A percentile compares a stretch with the other conserved stretches of the same genome.
Conservation (phyloP, 306 rosid genomes). For the Fragaria ananassa region DNA sequence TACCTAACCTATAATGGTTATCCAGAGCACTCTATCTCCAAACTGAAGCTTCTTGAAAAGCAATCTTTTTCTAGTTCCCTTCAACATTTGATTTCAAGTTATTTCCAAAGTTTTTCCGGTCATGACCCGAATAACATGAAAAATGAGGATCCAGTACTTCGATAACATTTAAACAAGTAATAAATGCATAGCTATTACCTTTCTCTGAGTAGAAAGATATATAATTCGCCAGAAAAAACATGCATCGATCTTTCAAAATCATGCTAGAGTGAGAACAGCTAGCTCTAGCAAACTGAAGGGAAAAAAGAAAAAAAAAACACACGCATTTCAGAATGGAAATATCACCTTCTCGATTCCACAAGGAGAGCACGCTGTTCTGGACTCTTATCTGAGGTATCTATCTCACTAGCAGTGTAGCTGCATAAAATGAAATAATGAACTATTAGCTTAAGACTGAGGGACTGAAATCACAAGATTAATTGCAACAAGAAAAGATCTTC, state of each 20-base stretch:
- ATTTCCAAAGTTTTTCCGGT: neutral
- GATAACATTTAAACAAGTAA: neutral
- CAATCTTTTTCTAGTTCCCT: neutral
- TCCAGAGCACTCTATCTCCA: neutral
- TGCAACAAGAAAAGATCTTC: conserved; percentile 3
- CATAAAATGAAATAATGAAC: conserved; percentile 17
- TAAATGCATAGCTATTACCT: neutral
- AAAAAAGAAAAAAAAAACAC: neutral
- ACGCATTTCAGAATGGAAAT: conserved; percentile 10
- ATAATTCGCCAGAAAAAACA: neutral
- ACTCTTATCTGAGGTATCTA: conserved; percentile 50
- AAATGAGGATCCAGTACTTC: neutral
- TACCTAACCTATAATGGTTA: neutral
- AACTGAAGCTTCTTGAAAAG: neutral
- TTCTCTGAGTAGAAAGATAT: neutral
- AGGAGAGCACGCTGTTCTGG: conserved; percentile 81
- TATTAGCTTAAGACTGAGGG: conserved; percentile 1
- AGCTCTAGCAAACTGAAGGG: neutral
- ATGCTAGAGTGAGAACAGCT: neutral
- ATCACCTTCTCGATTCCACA: conserved; percentile 78
- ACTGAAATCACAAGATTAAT: neutral
- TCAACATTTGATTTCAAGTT: neutral
- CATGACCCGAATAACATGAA: neutral
- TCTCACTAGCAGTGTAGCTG: conserved; percentile 74
- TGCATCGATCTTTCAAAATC: neutral